phyloP scores from a whole-genome alignment of 2,329 filamentous ascomycete genomes.

The Cercospora nicotianae region DNA sequence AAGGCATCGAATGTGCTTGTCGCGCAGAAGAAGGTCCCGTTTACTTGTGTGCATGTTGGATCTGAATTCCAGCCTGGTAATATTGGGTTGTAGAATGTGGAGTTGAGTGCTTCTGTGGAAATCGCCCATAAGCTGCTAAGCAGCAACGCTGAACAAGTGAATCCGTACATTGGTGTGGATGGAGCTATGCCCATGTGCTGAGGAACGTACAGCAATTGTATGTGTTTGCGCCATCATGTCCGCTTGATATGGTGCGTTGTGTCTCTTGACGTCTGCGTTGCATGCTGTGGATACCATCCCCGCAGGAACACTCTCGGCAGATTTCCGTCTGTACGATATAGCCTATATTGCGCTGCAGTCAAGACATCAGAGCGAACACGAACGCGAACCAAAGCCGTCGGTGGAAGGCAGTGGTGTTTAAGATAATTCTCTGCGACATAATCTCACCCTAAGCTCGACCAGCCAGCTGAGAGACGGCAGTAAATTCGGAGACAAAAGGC shows the following conservation, averaged over 20 bases:
- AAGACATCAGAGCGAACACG: too few relatives aligned
- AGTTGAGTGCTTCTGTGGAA: constrained; percentile 9
- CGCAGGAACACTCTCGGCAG: neutral
- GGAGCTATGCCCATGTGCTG: neutral
- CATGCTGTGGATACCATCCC: neutral
- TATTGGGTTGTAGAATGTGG: constrained; percentile 46
- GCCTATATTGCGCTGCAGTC: neutral
- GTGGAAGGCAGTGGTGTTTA: too few relatives aligned
- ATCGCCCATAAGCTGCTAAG: neutral
- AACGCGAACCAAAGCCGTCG: too few relatives aligned
- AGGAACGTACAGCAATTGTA: neutral
- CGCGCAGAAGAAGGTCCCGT: constrained; percentile 48
- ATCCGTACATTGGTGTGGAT: neutral
- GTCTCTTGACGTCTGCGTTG: neutral
- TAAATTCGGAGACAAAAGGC: too few relatives aligned
- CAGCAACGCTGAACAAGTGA: neutral
- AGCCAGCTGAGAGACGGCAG: too few relatives aligned
- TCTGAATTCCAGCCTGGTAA: constrained; percentile 51
- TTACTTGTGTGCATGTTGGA: constrained; percentile 47
- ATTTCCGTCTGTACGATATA: neutral
- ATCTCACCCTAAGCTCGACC: too few relatives aligned
- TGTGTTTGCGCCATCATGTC: neutral
- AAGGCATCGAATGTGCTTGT: constrained; percentile 50
- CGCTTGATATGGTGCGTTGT: too few relatives aligned
- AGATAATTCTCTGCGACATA: too few relatives aligned